Conservation (phyloP, 2,329 filamentous ascomycete genomes). For the Fusarium circinatum region DNA sequence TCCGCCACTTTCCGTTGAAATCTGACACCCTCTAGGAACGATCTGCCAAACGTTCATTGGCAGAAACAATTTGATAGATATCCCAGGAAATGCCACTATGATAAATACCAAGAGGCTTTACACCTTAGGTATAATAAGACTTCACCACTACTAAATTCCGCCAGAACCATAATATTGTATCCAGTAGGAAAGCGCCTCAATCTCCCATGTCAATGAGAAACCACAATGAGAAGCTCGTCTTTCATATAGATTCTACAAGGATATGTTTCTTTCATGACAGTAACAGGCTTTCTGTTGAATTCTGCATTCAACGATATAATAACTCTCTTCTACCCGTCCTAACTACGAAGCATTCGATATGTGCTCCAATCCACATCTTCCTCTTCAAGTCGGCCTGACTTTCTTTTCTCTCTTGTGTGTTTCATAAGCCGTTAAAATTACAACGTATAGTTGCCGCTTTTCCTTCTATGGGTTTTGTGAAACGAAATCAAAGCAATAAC, state of each 20-base stretch:
- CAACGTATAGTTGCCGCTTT: constrained; percentile 46
- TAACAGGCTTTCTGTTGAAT: constrained; percentile 5
- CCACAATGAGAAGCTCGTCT: constrained; percentile 7
- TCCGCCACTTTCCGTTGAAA: constrained; percentile 11
- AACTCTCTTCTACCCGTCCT: constrained; percentile 17
- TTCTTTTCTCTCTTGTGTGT: constrained; percentile 34
- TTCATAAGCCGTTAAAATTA: constrained; percentile 50
- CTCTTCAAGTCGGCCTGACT: constrained; percentile 28
- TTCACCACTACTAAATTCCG: neutral
- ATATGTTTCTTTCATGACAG: constrained; percentile 22
- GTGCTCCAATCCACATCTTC: constrained; percentile 37
- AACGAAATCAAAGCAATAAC: constrained; percentile 42
- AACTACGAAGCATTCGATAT: constrained; percentile 33
- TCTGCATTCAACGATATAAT: constrained; percentile 24
- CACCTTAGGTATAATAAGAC: neutral
- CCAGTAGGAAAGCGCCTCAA: neutral
- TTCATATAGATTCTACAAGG: constrained; percentile 16
- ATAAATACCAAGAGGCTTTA: neutral
- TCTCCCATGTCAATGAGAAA: neutral
- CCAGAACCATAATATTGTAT: neutral
- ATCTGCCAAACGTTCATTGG: neutral
- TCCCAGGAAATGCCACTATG: constrained; percentile 11
- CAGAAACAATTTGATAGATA: neutral
- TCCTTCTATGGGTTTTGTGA: constrained; percentile 46
- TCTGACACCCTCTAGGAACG: neutral